Evolutionary conservation across 2,329 filamentous ascomycete species (phyloP), one percentile per base, ranked within the genome.

Genomic region (Gaeumannomyces sp.): DNA sequence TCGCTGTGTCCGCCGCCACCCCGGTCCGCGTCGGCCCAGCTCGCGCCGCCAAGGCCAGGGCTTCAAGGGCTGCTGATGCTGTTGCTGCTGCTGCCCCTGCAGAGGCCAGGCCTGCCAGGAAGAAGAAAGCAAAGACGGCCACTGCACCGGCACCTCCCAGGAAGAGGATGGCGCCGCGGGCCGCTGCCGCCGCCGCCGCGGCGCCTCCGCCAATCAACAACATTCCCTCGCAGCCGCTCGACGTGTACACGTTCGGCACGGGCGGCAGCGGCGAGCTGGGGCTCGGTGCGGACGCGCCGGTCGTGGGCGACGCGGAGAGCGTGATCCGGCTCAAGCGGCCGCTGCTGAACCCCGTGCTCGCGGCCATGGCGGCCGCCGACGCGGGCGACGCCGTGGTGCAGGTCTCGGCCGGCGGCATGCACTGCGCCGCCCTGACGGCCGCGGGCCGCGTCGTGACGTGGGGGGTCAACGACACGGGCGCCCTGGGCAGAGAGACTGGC

Each of bases 401-500:
- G 71, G 73, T 90, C 64, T 85, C 85, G 65, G 80, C 84, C 61
- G 88, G 88, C 65, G 88, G 87, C 59, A 90, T 90, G 88, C 88
- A 90, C 74, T 82, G 81, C 63, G 77, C 87, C 67, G 87, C 86
- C 19, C 75, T 90, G 63, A 89, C 88, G 31, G 80, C 85, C 68
- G 85, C 89, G 72, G 87, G 88, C 75, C 83, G 84, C 72, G 85
- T 90, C 68, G 77, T 88, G 62, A 88, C 86, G 28, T 90, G 88
- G 88, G 88, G 88, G 66, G 87, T 89, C 65, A 90, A 90, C 72
- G 88, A 90, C 72, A 83, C 88, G 69, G 85, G 85, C 65, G 86
- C 88, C 16, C 79, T 90, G 61, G 88, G 87, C 38, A 80, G 88
- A 69, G 81, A 86, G 68, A 88, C 86, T 2, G 74, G 77, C 4